Conservation (phyloP, 2,329 filamentous ascomycete genomes). For the Colletotrichum somersetense region DNA sequence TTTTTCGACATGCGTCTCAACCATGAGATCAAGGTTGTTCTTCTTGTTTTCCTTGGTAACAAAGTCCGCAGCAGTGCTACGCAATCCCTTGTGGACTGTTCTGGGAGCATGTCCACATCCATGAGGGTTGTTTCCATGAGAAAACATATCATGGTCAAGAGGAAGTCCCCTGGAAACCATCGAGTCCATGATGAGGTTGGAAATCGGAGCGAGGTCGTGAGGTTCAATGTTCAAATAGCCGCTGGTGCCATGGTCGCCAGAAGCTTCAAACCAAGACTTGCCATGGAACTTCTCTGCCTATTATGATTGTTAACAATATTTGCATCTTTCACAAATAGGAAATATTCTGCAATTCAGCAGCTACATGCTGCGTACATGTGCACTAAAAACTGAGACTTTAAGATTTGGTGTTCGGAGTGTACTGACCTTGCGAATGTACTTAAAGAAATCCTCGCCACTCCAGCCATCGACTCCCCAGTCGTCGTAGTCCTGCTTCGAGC, state of each 20-base stretch:
- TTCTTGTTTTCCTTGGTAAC: constrained; percentile 54
- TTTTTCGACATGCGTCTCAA: constrained; percentile 64
- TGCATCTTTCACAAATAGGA: not conserved
- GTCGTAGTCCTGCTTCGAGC: constrained; percentile 62
- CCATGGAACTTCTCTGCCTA: constrained; percentile 68
- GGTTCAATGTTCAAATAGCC: constrained; percentile 69
- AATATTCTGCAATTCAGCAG: not conserved
- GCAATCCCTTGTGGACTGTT: constrained; percentile 64
- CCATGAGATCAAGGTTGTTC: constrained; percentile 61
- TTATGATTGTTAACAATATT: not conserved
- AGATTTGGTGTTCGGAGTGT: rapidly evolving
- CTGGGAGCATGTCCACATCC: constrained; percentile 68
- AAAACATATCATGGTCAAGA: constrained; percentile 71
- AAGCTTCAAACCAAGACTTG: constrained; percentile 68
- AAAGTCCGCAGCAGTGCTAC: constrained; percentile 68
- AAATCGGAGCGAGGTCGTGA: constrained; percentile 70
- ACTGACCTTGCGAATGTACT: constrained; percentile 66
- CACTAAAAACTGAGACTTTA: not conserved
- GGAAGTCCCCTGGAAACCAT: constrained; percentile 66
- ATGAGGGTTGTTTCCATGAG: constrained; percentile 61
- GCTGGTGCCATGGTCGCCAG: constrained; percentile 61
- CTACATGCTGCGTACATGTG: not conserved
- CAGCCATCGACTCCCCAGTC: constrained; percentile 68
- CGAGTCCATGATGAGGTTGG: constrained; percentile 65
- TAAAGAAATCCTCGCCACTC: constrained; percentile 69